Evolutionary conservation across 345 rosid species (phyloP).

Genomic region (Fremontodendron californicum): DNA sequence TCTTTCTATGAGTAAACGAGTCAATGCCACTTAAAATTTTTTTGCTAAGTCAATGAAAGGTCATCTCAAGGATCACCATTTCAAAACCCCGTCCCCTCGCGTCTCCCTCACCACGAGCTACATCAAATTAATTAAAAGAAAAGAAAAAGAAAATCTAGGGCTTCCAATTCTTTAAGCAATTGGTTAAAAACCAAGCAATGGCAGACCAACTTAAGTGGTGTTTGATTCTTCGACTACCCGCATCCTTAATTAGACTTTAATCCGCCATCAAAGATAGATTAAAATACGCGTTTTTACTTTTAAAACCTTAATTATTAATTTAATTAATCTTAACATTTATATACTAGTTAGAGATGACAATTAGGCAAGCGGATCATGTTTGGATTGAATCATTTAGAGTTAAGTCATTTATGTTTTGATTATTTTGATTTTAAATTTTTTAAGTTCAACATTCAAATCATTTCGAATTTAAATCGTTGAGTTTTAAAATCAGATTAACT

Average conservation of each 20-base stretch:
- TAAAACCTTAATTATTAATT: not conserved
- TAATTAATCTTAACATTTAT: not conserved
- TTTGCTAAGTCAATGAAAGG: slow-evolving; percentile 23
- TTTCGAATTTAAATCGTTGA: no score
- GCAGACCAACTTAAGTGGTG: slow-evolving; percentile 49
- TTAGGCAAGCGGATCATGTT: no score
- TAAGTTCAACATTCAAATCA: no score
- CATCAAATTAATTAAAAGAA: not conserved
- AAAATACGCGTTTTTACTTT: slow-evolving; percentile 4
- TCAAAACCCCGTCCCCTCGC: not conserved
- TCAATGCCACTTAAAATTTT: slow-evolving; percentile 14
- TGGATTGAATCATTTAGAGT: no score
- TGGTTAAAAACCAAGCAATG: slow-evolving; percentile 21
- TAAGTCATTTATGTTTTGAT: no score
- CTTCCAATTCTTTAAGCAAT: not conserved
- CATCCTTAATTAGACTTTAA: slow-evolving; percentile 27
- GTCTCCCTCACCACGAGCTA: not conserved
- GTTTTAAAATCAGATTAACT: no score
- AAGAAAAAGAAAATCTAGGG: not conserved
- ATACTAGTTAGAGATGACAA: no score
- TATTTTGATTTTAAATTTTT: no score
- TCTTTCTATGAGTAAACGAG: not conserved
- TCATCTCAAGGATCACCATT: slow-evolving; percentile 13
- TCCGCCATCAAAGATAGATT: not conserved
- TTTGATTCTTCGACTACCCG: slow-evolving; percentile 21